Conservation (phyloP, 768 basidiomycete species). For the Mycena albidolilacea region DNA sequence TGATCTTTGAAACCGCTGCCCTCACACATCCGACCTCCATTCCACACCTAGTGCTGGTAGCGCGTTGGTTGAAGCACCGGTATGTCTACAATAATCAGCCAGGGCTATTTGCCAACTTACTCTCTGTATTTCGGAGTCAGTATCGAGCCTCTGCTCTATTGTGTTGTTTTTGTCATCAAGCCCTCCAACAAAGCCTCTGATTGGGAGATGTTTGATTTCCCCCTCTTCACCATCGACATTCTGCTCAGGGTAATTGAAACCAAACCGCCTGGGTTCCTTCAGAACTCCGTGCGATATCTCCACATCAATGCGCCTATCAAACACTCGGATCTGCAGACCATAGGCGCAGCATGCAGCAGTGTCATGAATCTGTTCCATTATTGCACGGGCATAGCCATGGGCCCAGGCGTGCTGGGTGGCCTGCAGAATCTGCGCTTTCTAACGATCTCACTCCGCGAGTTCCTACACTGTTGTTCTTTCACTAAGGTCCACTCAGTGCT, state of each 20-base stretch:
- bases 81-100: neutral
- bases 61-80: neutral
- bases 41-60: neutral
- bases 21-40: neutral
- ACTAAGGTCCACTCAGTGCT: neutral
- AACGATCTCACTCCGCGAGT: too few species aligned
- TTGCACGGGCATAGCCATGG: neutral
- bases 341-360: neutral
- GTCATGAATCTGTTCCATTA: neutral
- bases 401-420: neutral
- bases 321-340: neutral
- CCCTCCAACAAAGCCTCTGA: neutral
- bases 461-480: neutral
- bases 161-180: neutral
- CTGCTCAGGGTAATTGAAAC: neutral
- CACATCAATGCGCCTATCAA: neutral
- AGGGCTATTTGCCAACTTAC: neutral
- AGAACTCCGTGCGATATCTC: neutral
- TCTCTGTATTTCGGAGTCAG: neutral
- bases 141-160: slow-evolving; percentile 1
- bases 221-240: neutral
- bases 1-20: too few species aligned
- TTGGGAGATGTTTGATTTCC: neutral
- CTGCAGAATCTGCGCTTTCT: neutral
- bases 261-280: neutral